Base-by-base conservation (phyloP, 1,284 basidiomycete species). In the Trichosporon sp. region DNA sequence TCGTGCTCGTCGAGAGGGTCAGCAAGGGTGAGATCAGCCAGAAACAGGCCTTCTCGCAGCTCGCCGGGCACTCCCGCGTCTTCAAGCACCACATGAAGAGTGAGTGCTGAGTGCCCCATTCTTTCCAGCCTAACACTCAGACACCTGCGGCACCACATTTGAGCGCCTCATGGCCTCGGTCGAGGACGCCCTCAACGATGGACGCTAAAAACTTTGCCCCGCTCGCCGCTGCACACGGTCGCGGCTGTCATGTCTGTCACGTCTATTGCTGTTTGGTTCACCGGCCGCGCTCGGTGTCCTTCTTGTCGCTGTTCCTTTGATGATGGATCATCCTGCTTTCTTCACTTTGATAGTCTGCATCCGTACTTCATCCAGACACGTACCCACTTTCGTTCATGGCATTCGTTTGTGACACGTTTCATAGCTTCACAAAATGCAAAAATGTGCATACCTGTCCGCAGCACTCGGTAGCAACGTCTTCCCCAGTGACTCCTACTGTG, bases 41-140 rank as follows among this genome's bases (percentile, higher is more conserved):
- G 49, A 54, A 29, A 27, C 29, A 29, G 29, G 49, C 49, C 3
- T 54, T 54, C 49, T 54, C 49, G 27, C 49, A 54, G 49, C 49
- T 54, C 25, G 49, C 49, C 27, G 49, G 49, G 27, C 49, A 54
- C 49, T 54, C 49, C 4, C 49, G 49, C 29, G 49, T 54, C 49
- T 54, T 54, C 49, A 54, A 54, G 49, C 49, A 54, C 27, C 49
- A 54, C 29, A 54, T 54, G 49, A 54, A 31, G 49, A 54, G 49
- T 54, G 25, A 54, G 49, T 29, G 13, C 25, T 11, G 8, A 25
- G 10, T 29, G 2, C 23, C n/a, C n/a, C n/a, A n/a, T n/a, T n/a
- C 10, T 27, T 52, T 23, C 46, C 3, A 14, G 49, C 23, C 49
- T 54, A 14, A 54, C 49, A 31, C 19, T 14, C 29, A 54, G 49